Base-by-base conservation (phyloP, 2,329 filamentous ascomycete genomes). In the Coniochaeta sp. region DNA sequence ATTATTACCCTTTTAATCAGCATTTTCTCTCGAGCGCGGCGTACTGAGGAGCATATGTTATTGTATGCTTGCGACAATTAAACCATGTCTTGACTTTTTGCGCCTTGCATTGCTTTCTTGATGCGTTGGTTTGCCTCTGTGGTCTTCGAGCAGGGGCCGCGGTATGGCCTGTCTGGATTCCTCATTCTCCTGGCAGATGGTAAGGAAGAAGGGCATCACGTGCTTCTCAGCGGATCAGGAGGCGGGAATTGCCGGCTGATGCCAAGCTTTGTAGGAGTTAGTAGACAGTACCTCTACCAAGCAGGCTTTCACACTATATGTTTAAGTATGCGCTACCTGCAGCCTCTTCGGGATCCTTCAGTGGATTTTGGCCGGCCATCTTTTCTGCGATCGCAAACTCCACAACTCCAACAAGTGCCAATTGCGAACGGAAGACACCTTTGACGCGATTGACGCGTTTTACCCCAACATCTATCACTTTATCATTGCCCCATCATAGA, bases 1-100 rank as follows among this genome's bases (percentile, higher is more conserved):
- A 40, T 22, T 38, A 30, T 22, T 27, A 51, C 26, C n/a, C 50
- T 51, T 45, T 42, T 49, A 49, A 49, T 49, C 28, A 49, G 47
- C 47, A 35, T 49, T 38, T 49, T 26, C 22, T 35, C 26, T 28
- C 28, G n/a, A 49, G 47, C 47, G 47, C 35, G 47, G 47, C 47
- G 47, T 49, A 49, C 47, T 9, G 26, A 35, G 47, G 47, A 35
- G 47, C 47, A 49, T 48, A 22, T 48, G 10, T 48, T 14, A 12
- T 7, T 42, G 20, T 42, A n/a, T 42, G 38, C 38, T 42, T 42
- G 38, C 38, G 20, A 24, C 38, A 42, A 42, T 42, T 6, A 13
- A 42, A 42, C 20, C 20, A 26, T 42, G 38, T 42, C 38, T 24
- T 42, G 38, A 13, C 12, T 26, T 18, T 24, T 24, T n/a, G n/a